A percentile compares a stretch with the other conserved stretches of the same genome.
These are phyloP conservation scores for Botrytis elliptica DNA, from an alignment of 2,329 filamentous ascomycete genomes.

Conservation along the genomic window DNA sequence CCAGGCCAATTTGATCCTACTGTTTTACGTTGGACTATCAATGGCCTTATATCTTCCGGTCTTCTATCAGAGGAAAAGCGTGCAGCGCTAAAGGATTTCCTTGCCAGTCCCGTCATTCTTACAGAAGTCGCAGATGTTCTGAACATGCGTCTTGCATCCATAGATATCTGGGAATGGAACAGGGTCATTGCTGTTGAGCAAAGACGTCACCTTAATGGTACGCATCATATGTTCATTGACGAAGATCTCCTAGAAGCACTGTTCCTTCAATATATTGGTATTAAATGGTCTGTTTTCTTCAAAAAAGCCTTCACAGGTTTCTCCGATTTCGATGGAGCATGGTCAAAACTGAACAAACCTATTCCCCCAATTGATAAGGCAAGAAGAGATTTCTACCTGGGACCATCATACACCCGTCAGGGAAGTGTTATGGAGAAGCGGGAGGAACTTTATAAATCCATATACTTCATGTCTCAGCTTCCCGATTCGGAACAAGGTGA, in stretches of 20 bases:
- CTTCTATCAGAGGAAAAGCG: constrained; percentile 53
- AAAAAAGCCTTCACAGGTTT: constrained; percentile 43
- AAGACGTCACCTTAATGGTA: constrained; percentile 55
- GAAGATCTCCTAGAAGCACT: constrained; percentile 57
- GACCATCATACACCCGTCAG: constrained; percentile 23
- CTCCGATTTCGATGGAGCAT: constrained; percentile 31
- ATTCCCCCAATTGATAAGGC: constrained; percentile 27
- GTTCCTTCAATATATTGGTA: constrained; percentile 53
- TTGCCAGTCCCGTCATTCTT: constrained; percentile 49
- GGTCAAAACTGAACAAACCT: constrained; percentile 27
- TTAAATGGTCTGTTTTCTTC: constrained; percentile 51
- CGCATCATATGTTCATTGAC: constrained; percentile 60
- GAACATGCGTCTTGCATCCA: constrained; percentile 53
- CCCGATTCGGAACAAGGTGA: constrained; percentile 28
- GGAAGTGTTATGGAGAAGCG: constrained; percentile 32
- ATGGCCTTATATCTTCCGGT: constrained; percentile 50
- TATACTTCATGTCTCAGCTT: constrained; percentile 37
- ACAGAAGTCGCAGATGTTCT: constrained; percentile 56
- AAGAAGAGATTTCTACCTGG: constrained; percentile 35
- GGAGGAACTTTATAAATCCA: constrained; percentile 32
- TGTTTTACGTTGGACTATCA: constrained; percentile 47
- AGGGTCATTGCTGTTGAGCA: constrained; percentile 48
- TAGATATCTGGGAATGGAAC: constrained; percentile 55
- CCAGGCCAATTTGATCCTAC: constrained; percentile 43
- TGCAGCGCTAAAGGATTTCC: constrained; percentile 50